Evolutionary conservation across 2,329 filamentous ascomycete genomes (phyloP), one percentile per base, ranked within the genome.

Genomic region (Aspergillus eucalypticola): DNA sequence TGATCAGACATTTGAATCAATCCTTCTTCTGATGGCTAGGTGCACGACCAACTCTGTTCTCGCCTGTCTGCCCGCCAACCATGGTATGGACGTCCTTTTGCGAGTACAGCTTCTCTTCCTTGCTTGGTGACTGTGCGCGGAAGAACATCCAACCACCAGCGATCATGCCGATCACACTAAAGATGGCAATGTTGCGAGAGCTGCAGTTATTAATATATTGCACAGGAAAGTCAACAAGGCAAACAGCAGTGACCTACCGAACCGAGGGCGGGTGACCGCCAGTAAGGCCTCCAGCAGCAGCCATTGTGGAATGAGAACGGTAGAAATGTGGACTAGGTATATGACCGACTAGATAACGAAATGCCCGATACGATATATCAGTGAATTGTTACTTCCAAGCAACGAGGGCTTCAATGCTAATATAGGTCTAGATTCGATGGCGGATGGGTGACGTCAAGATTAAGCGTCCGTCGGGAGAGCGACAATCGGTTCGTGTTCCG

Each of bases 121-220:
- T 52, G 27, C 44, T 64, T n/a, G 59, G 59, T 5, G 61, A 64
- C 23, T 61, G 61, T 2, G 56, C 61, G 11, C 61, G 61, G 56
- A 64, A 62, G 25, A 57, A 25, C 11, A 64, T 49, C 52, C 52
- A 61, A 8, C 49, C 27, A 21, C 42, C 56, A 3, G 56, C 44
- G 6, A 61, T 25, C 15, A 64, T 38, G 0, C 53, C 59, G n/a
- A 58, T 21, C 7, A 64, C 48, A 27, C 61, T 61, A 19, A 56
- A 5, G 1, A 61, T 5, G 8, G 59, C 61, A 11, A 54, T 41
- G 19, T 61, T 64, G 5, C 61, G 59, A 5, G 53, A 38, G 3
- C 61, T 64, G 11, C 5, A 21, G 19, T 21, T 21, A 21, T 21
- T 21, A 21, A 21, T 21, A 21, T 21, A 21, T 21, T 21, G 19